Evolutionary conservation across 345 rosid species (phyloP), one percentile per base, ranked within the genome.

Genomic region (Euphorbia lathyris): DNA sequence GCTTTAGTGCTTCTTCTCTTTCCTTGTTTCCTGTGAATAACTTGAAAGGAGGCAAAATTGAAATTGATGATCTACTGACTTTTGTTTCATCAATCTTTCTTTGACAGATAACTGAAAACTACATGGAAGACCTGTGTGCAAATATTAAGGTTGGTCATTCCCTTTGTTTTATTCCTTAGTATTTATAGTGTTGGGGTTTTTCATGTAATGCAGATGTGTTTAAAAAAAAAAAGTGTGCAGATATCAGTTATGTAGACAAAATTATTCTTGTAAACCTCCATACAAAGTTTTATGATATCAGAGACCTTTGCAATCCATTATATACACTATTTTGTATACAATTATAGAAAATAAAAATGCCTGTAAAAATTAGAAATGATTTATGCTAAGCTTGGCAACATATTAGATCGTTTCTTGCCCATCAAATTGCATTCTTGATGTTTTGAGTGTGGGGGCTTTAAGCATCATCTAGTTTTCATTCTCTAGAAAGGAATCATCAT

Each of bases 91-190:
- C 65, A 57, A 50, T 48, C 29, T 59, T n/a, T 60, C 45, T 47
- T 70, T 70, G 52, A 22, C 86, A 93, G 98, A 80, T 81, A 42
- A 73, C 82, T 55, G 87, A 80, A 64, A 77, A 84, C 81, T 76
- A 86, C 80, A 88, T 89, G 97, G 89, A 87, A 82, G 91, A 93
- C 69, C 80, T 91, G 34, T 86, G 90, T 66, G 74, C 77, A 70
- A 68, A 86, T 78, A 84, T 91, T 55, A 91, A 88, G 91, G 98
- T 90, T 43, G 69, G 87, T 78, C 36, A 45, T 32, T 43, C 63
- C 63, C 58, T 59, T 20, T 60, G 1, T 45, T 20, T 17, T 34
- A 20, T 43, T 32, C 14, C 65, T 67, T 47, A 14, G 3, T 45
- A 10, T 26, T 27, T 17, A 5, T 26, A 22, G 22, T 40, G 36